Conservation (phyloP, 1,284 basidiomycete species). For the Ganoderma resinaceum region DNA sequence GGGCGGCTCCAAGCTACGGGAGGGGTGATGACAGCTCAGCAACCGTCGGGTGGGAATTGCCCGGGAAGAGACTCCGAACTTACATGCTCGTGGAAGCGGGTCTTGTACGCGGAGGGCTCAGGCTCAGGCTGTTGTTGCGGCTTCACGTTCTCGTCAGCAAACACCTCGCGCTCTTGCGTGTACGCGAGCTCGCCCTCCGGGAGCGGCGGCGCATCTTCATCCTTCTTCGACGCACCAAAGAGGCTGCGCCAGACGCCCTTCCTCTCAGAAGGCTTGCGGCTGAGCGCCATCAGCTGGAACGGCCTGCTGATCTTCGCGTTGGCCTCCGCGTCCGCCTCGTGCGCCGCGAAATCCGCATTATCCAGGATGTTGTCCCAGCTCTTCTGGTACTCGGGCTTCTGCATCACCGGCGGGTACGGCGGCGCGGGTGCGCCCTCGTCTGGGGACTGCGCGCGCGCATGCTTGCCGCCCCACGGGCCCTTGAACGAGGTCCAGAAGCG, state of each 20-base stretch:
- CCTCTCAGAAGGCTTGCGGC: conserved; percentile 45
- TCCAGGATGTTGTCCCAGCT: conserved; percentile 61
- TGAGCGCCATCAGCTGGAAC: conserved; percentile 51
- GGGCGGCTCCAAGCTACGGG: background rate
- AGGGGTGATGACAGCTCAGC: background rate
- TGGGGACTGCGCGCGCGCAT: background rate
- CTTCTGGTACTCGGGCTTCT: conserved; percentile 46
- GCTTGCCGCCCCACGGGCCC: conserved; percentile 32
- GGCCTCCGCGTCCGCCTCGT: background rate
- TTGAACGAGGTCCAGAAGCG: conserved; percentile 44
- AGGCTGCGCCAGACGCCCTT: conserved; percentile 19
- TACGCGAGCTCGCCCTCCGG: background rate
- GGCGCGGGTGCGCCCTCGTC: conserved; percentile 14
- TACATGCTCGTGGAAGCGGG: conserved; percentile 7
- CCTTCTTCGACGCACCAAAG: conserved; percentile 1
- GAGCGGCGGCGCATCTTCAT: background rate
- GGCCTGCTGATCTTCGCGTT: conserved; percentile 42
- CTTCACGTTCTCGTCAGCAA: background rate
- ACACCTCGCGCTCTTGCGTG: background rate
- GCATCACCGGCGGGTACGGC: conserved; percentile 39
- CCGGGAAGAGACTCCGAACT: conserved; percentile 8
- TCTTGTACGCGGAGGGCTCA: background rate
- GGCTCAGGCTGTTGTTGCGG: background rate
- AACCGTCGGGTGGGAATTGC: background rate
- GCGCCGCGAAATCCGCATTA: conserved; percentile 34